Percentiles rank a stretch among this genome's conserved stretches.
Evolutionary conservation across 148 eudicot genomes (phyloP).

Genomic region (Rhododendron simsii): DNA sequence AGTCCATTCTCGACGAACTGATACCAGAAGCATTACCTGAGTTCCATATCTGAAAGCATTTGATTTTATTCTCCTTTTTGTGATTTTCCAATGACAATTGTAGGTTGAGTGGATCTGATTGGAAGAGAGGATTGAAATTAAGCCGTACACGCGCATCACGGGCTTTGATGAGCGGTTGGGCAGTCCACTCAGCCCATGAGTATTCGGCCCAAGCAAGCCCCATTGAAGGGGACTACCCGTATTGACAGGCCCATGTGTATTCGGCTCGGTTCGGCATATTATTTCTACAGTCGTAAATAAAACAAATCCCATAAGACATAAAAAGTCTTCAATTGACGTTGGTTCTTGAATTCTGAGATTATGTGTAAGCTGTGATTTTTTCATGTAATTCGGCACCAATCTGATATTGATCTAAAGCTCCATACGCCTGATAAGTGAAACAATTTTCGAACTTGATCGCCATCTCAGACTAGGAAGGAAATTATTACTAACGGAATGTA

Average conservation of each 20-base stretch:
- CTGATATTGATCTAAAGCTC: not conserved
- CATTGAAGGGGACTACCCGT: not conserved
- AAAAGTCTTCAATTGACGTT: not conserved
- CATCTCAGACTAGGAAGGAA: not conserved
- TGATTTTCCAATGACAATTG: not conserved
- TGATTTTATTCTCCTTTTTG: not conserved
- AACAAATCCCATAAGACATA: not conserved
- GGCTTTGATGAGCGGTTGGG: not conserved
- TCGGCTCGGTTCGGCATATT: not conserved
- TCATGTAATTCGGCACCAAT: not conserved
- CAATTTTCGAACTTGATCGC: not conserved
- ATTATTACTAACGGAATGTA: not conserved
- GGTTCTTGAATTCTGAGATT: not conserved
- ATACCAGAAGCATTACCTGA: constrained; percentile 18
- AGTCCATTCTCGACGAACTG: constrained; percentile 25
- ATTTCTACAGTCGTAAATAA: not conserved
- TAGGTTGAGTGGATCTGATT: not conserved
- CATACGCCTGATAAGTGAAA: not conserved
- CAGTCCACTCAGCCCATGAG: no score
- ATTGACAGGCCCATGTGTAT: not conserved
- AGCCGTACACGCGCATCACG: not conserved
- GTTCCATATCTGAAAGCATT: not conserved
- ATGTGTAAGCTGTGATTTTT: not conserved
- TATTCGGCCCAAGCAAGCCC: not conserved
- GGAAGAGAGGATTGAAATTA: not conserved